Evolutionary conservation across 768 basidiomycete species (phyloP), one percentile per base, ranked within the genome.

Genomic region (Symmetrospora coprosmae): DNA sequence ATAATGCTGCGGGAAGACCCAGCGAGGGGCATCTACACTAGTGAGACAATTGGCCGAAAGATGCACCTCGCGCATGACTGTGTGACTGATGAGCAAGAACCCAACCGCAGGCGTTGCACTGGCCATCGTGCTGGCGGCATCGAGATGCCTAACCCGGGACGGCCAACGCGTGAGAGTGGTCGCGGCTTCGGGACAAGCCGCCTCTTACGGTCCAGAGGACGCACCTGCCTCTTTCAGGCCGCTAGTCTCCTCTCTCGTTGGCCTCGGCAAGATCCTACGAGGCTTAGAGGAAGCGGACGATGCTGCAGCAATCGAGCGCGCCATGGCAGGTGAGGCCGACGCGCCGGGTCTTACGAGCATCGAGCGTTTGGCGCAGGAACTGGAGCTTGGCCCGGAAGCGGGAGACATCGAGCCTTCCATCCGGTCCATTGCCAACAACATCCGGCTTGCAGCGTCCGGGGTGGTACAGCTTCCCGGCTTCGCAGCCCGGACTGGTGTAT

Each of bases 381-480:
- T 53, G 3, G 51, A 53, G 27, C n/a, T 23, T 37, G 51, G 51
- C 2, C 2, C 51, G 3, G n/a, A 37, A 9, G 51, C 35, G 9
- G 27, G 37, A 9, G 33, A 37, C 34, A 53, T 40, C 21, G 51
- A 53, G 51, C n/a, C n/a, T n/a, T n/a, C n/a, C n/a, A 37, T 53
- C 14, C 5, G 51, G 14, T 19, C 37, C 5, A 21, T 53, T 8
- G 23, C 25, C 35, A 53, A 53, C 21, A 4, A 25, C 6, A 23
- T 53, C 33, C 37, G 23, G 14, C 51, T 33, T 16, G 40, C 40
- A 38, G 51, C 51, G 8, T 21, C 40, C 5, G 51, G 51, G 37
- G 19, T 25, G 50, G n/a, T n/a, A n/a, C 17, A 46, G 9, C 45
- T 9, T 46, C 21, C 45, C 45, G 9, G 17, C 45, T 21, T 46